Conservation (phyloP, 108 stramenopile genomes). For the Cyclotella sp. region DNA sequence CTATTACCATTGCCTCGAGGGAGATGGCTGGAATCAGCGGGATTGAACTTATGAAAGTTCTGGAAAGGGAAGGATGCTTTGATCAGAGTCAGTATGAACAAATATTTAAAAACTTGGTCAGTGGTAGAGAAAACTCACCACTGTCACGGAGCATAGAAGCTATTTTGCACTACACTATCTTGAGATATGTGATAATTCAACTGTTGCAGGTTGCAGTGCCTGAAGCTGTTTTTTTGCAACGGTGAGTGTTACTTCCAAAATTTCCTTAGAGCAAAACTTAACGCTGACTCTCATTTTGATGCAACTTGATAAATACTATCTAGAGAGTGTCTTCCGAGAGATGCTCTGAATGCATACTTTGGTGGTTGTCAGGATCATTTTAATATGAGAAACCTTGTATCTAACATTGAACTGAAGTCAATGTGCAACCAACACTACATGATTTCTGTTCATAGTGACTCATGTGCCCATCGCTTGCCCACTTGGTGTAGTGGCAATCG, state of each 20-base stretch:
- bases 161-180: neutral
- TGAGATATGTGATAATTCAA: slow-evolving; percentile 3
- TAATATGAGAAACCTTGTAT: slow-evolving; percentile 16
- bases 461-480: slow-evolving; percentile 21
- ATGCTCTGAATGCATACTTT: slow-evolving; percentile 27
- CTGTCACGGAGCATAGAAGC: slow-evolving; percentile 6
- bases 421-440: slow-evolving; percentile 13
- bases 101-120: neutral
- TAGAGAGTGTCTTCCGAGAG: slow-evolving; percentile 16
- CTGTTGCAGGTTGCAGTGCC: slow-evolving; percentile 16
- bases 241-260: slow-evolving; percentile 5
- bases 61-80: slow-evolving; percentile 1
- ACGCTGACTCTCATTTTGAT: neutral
- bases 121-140: neutral
- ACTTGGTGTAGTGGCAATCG: slow-evolving; percentile 7
- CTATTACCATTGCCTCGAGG: slow-evolving; percentile 1
- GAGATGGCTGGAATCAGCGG: slow-evolving; percentile 7
- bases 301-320: neutral
- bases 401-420: neutral
- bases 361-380: slow-evolving; percentile 30
- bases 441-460: slow-evolving; percentile 23
- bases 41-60: slow-evolving; percentile 20
- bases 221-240: slow-evolving; percentile 14
- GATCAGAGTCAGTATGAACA: neutral
- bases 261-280: no score